Percentiles rank a stretch among this genome's conserved stretches.
phyloP scores from a whole-genome alignment of 352 stramenopile genomes.

The Globisporangium nagaii region DNA sequence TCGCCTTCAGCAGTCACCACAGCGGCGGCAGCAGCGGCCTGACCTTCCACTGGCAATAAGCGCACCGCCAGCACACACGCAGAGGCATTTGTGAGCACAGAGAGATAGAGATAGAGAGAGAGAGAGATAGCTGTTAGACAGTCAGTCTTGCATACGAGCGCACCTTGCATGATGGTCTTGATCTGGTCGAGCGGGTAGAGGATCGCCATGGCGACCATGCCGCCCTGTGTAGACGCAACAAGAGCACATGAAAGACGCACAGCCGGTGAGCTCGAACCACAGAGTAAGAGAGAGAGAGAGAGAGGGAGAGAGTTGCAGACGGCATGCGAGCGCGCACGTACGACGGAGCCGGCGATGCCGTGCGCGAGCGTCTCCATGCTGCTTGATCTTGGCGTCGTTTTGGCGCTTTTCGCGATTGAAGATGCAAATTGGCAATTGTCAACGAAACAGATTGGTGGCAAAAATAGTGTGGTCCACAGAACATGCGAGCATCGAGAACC shows the following conservation, averaged over 20 bases:
- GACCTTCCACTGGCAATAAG: constrained; percentile 19
- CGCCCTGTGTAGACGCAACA: constrained; percentile 21
- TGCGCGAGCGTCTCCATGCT: constrained; percentile 64
- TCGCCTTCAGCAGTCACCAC: constrained; percentile 1
- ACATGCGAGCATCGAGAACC: too few relatives aligned
- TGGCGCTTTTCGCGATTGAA: constrained; percentile 13
- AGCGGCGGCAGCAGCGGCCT: constrained; percentile 10
- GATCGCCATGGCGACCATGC: constrained; percentile 71
- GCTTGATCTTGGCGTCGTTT: constrained; percentile 10
- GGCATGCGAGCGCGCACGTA: constrained; percentile 13
- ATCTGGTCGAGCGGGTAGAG: constrained; percentile 86
- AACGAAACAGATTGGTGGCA: neutral
- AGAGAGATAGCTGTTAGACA: too few relatives aligned
- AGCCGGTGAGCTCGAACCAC: too few relatives aligned
- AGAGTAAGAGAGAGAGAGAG: neutral
- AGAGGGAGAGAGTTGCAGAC: neutral
- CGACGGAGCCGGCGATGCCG: constrained; percentile 54
- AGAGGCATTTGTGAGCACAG: neutral
- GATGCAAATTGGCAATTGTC: neutral
- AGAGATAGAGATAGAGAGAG: too few relatives aligned
- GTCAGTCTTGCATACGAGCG: neutral
- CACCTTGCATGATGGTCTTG: constrained; percentile 83
- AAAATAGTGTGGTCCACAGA: neutral
- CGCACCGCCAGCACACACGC: neutral
- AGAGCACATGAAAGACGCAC: neutral